Evolutionary conservation across 352 stramenopile species (phyloP), one percentile per base, ranked within the genome.

Genomic region (Pythium guiyangense): DNA sequence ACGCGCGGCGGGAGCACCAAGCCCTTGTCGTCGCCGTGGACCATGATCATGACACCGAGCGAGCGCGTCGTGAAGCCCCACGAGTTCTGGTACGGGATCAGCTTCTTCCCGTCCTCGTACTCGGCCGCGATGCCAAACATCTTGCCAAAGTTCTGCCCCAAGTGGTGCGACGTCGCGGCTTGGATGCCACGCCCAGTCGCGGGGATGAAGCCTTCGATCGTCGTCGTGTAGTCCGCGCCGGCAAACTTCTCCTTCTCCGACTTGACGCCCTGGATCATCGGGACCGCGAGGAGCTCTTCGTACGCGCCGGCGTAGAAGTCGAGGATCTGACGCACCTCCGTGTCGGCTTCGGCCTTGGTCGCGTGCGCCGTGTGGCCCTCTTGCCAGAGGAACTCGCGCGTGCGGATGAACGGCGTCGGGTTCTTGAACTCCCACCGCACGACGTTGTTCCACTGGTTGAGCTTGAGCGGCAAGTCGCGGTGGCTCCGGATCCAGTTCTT

Each of bases 391-490:
- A 99, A 99, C 79, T 99, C 97, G 42, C 97, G 84, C 31, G 95
- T 99, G 52, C 97, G 88, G 34, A 99, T 92, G 67, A 99, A 99
- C 1, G 97, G 97, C 59, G 97, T 99, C 12, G 97, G 96, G 71
- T 93, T 93, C 67, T 94, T 94, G 67, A 99, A 99, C 74, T 99
- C 97, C 97, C 97, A 99, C 31, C 97, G 90, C 17, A 99, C 97
- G 17, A 99, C 97, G 69, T 99, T 99, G 67, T 96, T 98, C 97
- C 97, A 99, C 79, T 99, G 97, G 81, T 99, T 99, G 45, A 99
- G 81, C 74, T 98, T 98, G 60, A 99, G 81, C 14, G 97, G 97
- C 55, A 99, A 80, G 73, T 99, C 97, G 48, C 97, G 86, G 79
- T 99, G 97, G 54, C 74, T 97, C 54, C 96, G 86, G 70, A 99